Conservation (phyloP, 768 basidiomycete genomes). For the Russula sp. region DNA sequence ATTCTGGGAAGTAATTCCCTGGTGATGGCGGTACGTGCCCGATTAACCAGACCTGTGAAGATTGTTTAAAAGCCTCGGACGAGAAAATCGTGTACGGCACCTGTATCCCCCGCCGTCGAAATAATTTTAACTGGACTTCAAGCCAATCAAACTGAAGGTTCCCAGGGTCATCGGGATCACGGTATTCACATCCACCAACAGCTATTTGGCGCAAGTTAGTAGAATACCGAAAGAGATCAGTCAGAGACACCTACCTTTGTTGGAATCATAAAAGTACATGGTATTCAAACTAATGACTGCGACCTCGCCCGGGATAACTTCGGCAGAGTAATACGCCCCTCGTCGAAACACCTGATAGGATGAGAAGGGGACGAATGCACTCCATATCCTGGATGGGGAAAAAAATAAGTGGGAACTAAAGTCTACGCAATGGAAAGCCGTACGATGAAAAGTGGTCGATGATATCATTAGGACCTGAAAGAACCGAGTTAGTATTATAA, state of each 20-base stretch:
- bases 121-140: slow-evolving; percentile 69
- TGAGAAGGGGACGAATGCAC: slow-evolving; percentile 69
- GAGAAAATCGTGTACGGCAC: slow-evolving; percentile 28
- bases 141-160: slow-evolving; percentile 88
- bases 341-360: slow-evolving; percentile 76
- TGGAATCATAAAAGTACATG: slow-evolving; percentile 85
- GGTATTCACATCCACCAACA: slow-evolving; percentile 64
- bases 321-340: slow-evolving; percentile 78
- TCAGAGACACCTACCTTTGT: slow-evolving; percentile 50
- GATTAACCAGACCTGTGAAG: slow-evolving; percentile 42
- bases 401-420: background rate
- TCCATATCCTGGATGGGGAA: slow-evolving; percentile 57
- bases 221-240: background rate
- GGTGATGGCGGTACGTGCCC: slow-evolving; percentile 85
- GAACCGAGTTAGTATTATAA: slow-evolving; percentile 1
- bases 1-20: slow-evolving; percentile 78
- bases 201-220: slow-evolving; percentile 35
- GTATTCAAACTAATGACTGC: slow-evolving; percentile 85
- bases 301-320: slow-evolving; percentile 67
- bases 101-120: slow-evolving; percentile 66
- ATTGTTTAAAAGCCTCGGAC: slow-evolving; percentile 5
- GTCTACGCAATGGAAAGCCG: slow-evolving; percentile 23
- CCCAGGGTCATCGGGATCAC: slow-evolving; percentile 69
- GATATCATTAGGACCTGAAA: slow-evolving; percentile 56
- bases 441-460: slow-evolving; percentile 65